phyloP scores from a whole-genome alignment of 108 stramenopile species.

The Halocafeteria seosinensis region DNA sequence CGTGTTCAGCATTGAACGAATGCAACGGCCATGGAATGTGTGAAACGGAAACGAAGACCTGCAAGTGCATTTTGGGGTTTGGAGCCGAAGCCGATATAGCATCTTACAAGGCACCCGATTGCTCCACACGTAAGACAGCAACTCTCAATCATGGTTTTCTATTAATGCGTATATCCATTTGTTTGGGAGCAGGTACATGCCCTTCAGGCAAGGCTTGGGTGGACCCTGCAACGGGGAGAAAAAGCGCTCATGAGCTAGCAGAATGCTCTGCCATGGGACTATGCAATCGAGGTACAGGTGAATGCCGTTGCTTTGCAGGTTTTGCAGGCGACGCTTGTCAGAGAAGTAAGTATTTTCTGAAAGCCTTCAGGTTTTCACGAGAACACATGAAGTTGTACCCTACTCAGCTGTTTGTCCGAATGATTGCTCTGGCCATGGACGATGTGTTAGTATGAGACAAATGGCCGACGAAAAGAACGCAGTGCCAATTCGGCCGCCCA shows the following conservation, averaged over 20 bases:
- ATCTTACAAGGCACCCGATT: neutral
- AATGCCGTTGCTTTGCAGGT: conserved; percentile 48
- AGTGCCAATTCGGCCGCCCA: conserved; percentile 17
- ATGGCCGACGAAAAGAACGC: conserved; percentile 28
- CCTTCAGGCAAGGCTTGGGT: conserved; percentile 39
- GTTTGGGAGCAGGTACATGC: conserved; percentile 11
- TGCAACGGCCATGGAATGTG: neutral
- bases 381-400: no score
- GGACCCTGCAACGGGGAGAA: conserved; percentile 17
- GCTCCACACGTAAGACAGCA: neutral
- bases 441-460: conserved; percentile 29
- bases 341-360: no score
- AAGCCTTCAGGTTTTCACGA: no score
- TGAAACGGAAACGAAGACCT: neutral
- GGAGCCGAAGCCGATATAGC: neutral
- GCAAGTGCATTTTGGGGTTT: neutral
- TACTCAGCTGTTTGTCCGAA: conserved; percentile 43
- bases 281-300: conserved; percentile 39
- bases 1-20: no score
- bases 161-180: neutral
- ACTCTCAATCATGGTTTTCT: no score
- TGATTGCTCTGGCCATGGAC: conserved; percentile 37
- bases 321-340: conserved; percentile 53
- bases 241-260: conserved; percentile 30
- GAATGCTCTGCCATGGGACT: conserved; percentile 54